These are phyloP conservation scores for Coemansia sp. DNA, from an alignment of 192 early-diverging fungal species.

Conservation along the genomic window DNA sequence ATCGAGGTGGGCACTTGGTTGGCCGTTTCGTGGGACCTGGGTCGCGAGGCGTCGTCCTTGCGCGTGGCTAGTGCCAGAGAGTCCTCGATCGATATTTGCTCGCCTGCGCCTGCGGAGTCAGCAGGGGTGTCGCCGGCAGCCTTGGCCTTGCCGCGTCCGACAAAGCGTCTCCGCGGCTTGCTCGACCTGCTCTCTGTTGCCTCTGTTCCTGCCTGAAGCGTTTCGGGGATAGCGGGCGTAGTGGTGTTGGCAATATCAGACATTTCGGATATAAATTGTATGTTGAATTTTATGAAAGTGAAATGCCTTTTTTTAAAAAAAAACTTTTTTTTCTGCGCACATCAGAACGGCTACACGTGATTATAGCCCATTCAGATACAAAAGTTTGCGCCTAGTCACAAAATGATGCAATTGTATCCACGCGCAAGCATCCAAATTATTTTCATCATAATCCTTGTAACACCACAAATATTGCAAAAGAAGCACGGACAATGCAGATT, in stretches of 20 bases:
- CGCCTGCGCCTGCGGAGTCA: not conserved
- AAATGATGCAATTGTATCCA: no score
- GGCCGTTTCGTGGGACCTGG: conserved; percentile 23
- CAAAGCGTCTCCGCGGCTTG: conserved; percentile 46
- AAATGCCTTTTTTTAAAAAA: no score
- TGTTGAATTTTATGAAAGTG: no score
- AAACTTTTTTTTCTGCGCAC: no score
- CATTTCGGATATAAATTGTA: no score
- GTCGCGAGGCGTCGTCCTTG: not conserved
- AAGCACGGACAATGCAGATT: not conserved
- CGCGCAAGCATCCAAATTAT: no score
- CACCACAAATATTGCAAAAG: not conserved
- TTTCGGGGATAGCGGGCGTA: not conserved
- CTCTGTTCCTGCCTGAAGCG: not conserved
- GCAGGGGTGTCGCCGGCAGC: not conserved
- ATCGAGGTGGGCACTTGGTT: conserved; percentile 87
- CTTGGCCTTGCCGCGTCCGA: conserved; percentile 32
- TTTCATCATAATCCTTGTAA: no score
- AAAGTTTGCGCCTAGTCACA: no score
- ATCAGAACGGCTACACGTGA: no score
- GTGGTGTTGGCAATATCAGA: not conserved
- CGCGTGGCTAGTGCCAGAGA: conserved; percentile 35
- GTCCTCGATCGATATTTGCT: conserved; percentile 45
- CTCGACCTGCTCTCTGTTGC: conserved; percentile 22
- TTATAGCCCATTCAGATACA: no score